A percentile compares a stretch with the other conserved stretches of the same genome.
These are phyloP conservation scores for Cryptococcus hybrid DNA, from an alignment of 1,284 basidiomycete genomes.

Conservation along the genomic window DNA sequence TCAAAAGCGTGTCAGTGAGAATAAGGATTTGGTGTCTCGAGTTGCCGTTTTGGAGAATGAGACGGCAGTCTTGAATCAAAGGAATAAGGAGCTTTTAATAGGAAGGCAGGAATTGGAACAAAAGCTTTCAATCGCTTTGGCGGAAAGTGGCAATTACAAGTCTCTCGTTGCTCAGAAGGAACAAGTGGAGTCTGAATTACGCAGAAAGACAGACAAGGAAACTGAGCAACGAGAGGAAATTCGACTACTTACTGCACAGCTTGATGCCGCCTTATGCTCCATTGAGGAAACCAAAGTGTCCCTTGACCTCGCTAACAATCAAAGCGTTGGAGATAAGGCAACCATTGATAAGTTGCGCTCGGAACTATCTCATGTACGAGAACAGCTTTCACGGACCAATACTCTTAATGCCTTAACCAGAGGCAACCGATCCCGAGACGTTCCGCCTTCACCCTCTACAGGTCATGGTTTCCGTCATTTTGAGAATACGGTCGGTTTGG, in stretches of 20 bases:
- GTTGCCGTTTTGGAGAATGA: conserved; percentile 76
- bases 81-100: conserved; percentile 58
- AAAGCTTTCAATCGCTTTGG: neutral
- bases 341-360: neutral
- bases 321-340: neutral
- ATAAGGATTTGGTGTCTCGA: conserved; percentile 76
- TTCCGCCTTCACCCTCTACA: no score
- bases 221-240: conserved; percentile 67
- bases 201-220: conserved; percentile 68
- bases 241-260: neutral
- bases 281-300: neutral
- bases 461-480: no score
- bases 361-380: neutral
- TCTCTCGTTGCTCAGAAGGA: conserved; percentile 50
- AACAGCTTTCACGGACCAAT: no score
- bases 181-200: conserved; percentile 77
- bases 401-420: no score
- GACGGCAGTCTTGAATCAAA: no score
- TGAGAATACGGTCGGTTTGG: no score
- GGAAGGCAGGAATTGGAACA: neutral
- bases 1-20: conserved; percentile 88
- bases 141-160: neutral
- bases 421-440: no score
- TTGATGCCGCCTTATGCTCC: neutral
- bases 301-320: neutral